Conservation (phyloP, 768 basidiomycete species). For the Amanita brunnescens region DNA sequence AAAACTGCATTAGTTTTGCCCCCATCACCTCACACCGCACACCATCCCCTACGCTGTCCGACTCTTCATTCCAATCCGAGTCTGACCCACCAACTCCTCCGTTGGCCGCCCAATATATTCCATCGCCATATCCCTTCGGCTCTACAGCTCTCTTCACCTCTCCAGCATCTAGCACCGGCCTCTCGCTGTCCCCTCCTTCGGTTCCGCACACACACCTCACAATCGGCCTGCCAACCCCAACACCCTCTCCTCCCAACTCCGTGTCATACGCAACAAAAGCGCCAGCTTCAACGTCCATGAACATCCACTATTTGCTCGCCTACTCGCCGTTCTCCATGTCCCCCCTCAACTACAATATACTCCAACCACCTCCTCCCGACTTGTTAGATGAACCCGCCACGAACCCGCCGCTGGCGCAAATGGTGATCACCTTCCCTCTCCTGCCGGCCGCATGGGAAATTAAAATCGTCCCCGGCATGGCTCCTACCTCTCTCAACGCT, state of each 20-base stretch:
- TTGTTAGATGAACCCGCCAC: conserved; percentile 36
- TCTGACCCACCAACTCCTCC: conserved; percentile 29
- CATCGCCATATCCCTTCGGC: conserved; percentile 23
- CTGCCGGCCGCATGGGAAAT: conserved; percentile 23
- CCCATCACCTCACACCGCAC: conserved; percentile 19
- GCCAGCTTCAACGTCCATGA: conserved; percentile 15
- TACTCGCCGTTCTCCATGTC: conserved; percentile 25
- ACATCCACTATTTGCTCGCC: conserved; percentile 35
- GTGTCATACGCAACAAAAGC: conserved; percentile 12
- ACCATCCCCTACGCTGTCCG: conserved; percentile 29
- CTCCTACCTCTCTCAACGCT: neutral
- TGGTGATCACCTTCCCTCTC: conserved; percentile 26
- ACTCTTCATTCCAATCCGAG: neutral
- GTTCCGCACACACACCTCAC: neutral
- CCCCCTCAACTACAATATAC: conserved; percentile 30
- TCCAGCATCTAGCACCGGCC: conserved; percentile 4
- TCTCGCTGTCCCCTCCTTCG: neutral
- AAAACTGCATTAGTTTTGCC: neutral
- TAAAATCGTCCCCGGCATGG: conserved; percentile 21
- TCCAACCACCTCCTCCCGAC: conserved; percentile 13
- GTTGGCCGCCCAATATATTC: conserved; percentile 18
- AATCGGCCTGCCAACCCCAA: neutral
- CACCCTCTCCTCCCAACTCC: neutral
- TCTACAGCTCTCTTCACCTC: conserved; percentile 15
- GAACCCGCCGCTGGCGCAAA: conserved; percentile 26